Evolutionary conservation across 1,284 basidiomycete genomes (phyloP).

Genomic region (Porogramme epimiltina): DNA sequence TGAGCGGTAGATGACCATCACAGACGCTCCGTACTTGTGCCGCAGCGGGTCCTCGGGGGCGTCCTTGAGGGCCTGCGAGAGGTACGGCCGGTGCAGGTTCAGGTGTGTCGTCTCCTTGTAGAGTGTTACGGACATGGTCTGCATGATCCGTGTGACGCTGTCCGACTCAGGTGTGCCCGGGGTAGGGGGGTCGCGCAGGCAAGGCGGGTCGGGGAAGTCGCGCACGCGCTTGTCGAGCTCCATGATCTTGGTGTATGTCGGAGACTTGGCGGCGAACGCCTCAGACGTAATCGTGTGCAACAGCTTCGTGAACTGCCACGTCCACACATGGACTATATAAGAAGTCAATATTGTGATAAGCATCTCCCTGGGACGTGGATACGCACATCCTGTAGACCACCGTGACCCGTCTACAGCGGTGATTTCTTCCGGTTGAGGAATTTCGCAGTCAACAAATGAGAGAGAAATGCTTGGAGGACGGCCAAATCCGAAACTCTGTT

Average conservation of each 20-base stretch:
- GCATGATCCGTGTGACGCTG: slow-evolving; percentile 34
- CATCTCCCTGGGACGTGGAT: not conserved
- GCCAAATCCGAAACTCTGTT: slow-evolving; percentile 63
- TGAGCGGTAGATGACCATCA: slow-evolving; percentile 71
- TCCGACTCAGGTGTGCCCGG: slow-evolving; percentile 23
- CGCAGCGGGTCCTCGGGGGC: slow-evolving; percentile 53
- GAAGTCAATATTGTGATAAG: slow-evolving; percentile 4
- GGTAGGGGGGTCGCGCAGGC: slow-evolving; percentile 37
- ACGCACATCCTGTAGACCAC: slow-evolving; percentile 50
- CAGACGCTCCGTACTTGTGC: slow-evolving; percentile 66
- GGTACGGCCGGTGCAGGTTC: slow-evolving; percentile 70
- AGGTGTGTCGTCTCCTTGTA: slow-evolving; percentile 64
- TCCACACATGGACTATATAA: slow-evolving; percentile 53
- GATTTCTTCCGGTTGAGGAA: slow-evolving; percentile 50
- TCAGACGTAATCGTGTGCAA: slow-evolving; percentile 52
- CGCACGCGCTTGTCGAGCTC: slow-evolving; percentile 45
- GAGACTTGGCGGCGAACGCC: slow-evolving; percentile 54
- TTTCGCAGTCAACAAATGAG: slow-evolving; percentile 54
- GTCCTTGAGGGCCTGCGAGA: slow-evolving; percentile 65
- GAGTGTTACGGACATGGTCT: slow-evolving; percentile 51
- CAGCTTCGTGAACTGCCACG: slow-evolving; percentile 51
- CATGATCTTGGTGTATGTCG: slow-evolving; percentile 44
- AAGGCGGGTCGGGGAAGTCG: slow-evolving; percentile 50
- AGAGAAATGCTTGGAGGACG: slow-evolving; percentile 57
- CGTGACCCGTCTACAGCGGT: slow-evolving; percentile 36